Evolutionary conservation across 306 rosid species (phyloP), one percentile per base, ranked within the genome.

Genomic region (Prunus armeniaca): DNA sequence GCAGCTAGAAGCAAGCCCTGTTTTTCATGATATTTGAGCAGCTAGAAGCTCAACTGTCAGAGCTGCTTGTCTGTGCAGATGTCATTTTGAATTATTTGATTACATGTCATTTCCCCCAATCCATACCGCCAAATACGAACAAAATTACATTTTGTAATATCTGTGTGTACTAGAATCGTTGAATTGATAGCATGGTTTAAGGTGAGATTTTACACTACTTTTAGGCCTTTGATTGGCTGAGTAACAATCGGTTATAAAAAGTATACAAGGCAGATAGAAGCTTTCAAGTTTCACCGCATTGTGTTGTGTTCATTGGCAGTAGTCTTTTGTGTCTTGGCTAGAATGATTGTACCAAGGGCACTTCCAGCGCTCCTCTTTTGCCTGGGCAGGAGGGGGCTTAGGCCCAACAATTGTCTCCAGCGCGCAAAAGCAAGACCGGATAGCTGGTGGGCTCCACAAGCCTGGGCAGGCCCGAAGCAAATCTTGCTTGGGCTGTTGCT

Each of bases 1-100:
- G 86, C 96, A 87, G 86, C 97, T 95, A 34, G 91, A 95, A 85
- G 82, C 76, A 9, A 89, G 27, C 78, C 99, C 98, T 38, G 85
- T 91, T 18, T 92, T 77, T 84, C 87, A 89, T 79, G 95, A 83
- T 58, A 73, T 65, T 63, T 65, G 86, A 86, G 68, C 69, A 41
- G 30, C 57, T 82, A 43, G 24, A 70, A 49, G 47, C 57, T 18
- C 68, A 54, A 28, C 56, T 15, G 65, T 58, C 80, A 32, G 76
- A 74, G 79, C 32, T 60, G 73, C 55, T 32, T 60, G 70, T 56
- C 28, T 47, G 63, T 68, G 67, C 76, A 20, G 67, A 45, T 18
- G 47, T 41, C 47, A 38, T 52, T 60, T 66, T 55, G 51, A 38
- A 22, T 38, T 38, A 56, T 65, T 76, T 69, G 3, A 19, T 50